These are phyloP conservation scores for Mucor plumbeus DNA, from an alignment of 371 early-diverging fungal species.

Conservation along the genomic window DNA sequence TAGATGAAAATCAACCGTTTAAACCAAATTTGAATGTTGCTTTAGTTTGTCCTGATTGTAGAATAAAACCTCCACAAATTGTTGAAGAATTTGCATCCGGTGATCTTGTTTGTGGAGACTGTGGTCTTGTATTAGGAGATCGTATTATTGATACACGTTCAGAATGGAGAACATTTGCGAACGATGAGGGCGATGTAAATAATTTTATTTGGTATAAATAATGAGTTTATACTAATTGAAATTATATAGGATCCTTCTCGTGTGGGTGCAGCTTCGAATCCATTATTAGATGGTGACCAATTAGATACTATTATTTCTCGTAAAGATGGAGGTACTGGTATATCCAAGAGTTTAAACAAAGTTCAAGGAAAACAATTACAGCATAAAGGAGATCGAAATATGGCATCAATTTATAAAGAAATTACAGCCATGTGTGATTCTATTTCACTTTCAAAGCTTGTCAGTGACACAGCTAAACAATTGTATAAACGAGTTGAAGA, in stretches of 20 bases:
- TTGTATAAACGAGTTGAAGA: slow-evolving; percentile 90
- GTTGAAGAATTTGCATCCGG: slow-evolving; percentile 94
- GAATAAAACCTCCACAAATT: slow-evolving; percentile 84
- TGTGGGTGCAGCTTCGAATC: slow-evolving; percentile 98
- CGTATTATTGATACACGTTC: slow-evolving; percentile 98
- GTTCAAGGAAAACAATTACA: slow-evolving; percentile 54
- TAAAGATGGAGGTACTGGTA: slow-evolving; percentile 79
- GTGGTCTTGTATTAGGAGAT: slow-evolving; percentile 95
- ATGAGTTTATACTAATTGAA: background rate
- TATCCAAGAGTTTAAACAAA: slow-evolving; percentile 73
- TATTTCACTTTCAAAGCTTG: slow-evolving; percentile 82
- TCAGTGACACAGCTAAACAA: slow-evolving; percentile 94
- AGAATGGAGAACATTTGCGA: slow-evolving; percentile 99
- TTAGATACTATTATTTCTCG: slow-evolving; percentile 92
- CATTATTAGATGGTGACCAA: slow-evolving; percentile 82
- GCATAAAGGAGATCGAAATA: slow-evolving; percentile 72
- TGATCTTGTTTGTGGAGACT: slow-evolving; percentile 96
- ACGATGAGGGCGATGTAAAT: slow-evolving; percentile 85
- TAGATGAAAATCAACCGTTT: slow-evolving; percentile 37
- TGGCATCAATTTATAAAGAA: slow-evolving; percentile 91
- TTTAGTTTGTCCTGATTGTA: slow-evolving; percentile 83
- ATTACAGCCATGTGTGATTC: slow-evolving; percentile 93
- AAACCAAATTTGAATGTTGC: slow-evolving; percentile 64
- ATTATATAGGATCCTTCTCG: slow-evolving; percentile 89
- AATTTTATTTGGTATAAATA: background rate